These are phyloP conservation scores for Gypsophila paniculata DNA, from an alignment of 179 eudicot genomes.

Conservation along the genomic window DNA sequence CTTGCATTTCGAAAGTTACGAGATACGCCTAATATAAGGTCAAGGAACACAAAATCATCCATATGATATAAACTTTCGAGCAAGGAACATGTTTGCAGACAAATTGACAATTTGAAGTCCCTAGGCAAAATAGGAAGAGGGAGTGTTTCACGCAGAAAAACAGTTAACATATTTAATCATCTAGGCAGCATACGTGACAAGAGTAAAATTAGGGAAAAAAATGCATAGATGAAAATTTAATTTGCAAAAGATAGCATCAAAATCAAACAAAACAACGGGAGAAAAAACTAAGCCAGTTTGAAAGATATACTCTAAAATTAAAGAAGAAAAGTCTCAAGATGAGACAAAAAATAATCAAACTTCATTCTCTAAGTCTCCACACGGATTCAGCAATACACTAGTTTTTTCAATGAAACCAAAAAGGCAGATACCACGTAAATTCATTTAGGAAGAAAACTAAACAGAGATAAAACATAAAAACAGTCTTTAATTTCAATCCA, in stretches of 20 bases:
- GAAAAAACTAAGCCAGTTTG: too few relatives aligned
- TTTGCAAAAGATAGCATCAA: too few relatives aligned
- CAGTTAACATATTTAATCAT: not conserved
- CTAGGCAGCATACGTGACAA: not conserved
- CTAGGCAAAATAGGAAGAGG: not conserved
- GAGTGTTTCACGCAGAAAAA: not conserved
- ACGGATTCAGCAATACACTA: not conserved
- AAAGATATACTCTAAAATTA: too few relatives aligned
- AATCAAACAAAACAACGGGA: too few relatives aligned
- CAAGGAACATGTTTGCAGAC: not conserved
- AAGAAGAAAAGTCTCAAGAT: too few relatives aligned
- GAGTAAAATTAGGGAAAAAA: not conserved
- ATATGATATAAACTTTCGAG: not conserved
- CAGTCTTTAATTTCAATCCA: not conserved
- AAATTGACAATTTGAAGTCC: not conserved
- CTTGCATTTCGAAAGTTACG: conserved; percentile 77
- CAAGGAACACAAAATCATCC: conserved; percentile 36
- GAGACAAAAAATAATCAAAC: too few relatives aligned
- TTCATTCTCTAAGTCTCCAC: not conserved
- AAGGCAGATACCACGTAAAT: not conserved
- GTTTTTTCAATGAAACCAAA: not conserved
- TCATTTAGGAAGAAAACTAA: not conserved
- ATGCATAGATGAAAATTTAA: too few relatives aligned
- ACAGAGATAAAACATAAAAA: not conserved
- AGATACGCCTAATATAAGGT: conserved; percentile 68